Conservation (phyloP, 2,329 filamentous ascomycete genomes). For the Aureobasidium vineae region DNA sequence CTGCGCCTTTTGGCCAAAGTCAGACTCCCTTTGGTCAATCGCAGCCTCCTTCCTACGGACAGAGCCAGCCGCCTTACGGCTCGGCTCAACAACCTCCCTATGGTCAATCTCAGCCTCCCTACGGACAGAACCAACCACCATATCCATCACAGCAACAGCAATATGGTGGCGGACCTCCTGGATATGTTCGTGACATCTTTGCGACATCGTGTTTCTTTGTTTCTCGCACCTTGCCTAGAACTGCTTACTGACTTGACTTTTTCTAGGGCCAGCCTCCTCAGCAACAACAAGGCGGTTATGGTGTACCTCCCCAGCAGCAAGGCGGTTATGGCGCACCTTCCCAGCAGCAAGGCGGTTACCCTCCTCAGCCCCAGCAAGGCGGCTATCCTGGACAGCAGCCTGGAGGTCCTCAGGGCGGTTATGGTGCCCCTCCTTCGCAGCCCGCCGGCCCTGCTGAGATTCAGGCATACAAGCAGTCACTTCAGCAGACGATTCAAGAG, state of each 20-base stretch:
- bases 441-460: conserved; percentile 52
- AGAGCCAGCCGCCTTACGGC: conserved; percentile 9
- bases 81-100: conserved; percentile 19
- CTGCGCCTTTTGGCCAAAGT: conserved; percentile 9
- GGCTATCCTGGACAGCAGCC: conserved; percentile 36
- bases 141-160: conserved; percentile 12
- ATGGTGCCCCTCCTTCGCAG: conserved; percentile 37
- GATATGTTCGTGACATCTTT: conserved; percentile 31
- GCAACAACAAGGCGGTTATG: conserved; percentile 29
- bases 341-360: conserved; percentile 29
- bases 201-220: conserved; percentile 27
- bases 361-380: conserved; percentile 36
- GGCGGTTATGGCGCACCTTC: conserved; percentile 31
- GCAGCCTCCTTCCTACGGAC: conserved; percentile 1
- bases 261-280: conserved; percentile 34
- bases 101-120: not conserved
- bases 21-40: conserved; percentile 17
- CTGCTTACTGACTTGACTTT: conserved; percentile 5
- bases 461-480: conserved; percentile 56
- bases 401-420: conserved; percentile 33
- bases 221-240: not conserved
- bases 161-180: conserved; percentile 17
- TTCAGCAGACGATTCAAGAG: conserved; percentile 58
- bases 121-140: conserved; percentile 10
- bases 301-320: conserved; percentile 34